These are phyloP conservation scores for Cyclotella sp. DNA, from an alignment of 108 stramenopile genomes.

Conservation along the genomic window DNA sequence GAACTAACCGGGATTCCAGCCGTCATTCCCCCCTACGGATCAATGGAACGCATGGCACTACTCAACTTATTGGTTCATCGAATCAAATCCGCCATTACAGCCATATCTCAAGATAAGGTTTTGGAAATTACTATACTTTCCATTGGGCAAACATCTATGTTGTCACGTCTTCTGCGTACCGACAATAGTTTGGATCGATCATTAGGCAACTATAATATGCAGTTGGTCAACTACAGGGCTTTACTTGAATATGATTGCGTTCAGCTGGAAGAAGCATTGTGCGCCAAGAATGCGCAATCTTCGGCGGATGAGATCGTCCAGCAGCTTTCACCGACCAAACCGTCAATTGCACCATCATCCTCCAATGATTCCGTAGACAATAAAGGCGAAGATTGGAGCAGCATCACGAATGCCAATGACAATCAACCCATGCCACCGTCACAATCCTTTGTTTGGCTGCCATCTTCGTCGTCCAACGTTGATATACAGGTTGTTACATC, in stretches of 20 bases:
- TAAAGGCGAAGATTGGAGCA: slow-evolving; percentile 3
- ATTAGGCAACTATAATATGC: not conserved
- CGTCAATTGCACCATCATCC: not conserved
- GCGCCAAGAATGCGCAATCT: not conserved
- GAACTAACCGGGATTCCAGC: not conserved
- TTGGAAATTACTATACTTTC: not conserved
- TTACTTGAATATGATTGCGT: not conserved
- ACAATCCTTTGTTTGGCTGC: not conserved
- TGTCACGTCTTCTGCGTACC: not conserved
- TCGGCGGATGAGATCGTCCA: not conserved
- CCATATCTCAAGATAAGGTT: not conserved
- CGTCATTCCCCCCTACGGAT: slow-evolving; percentile 9
- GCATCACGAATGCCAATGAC: not conserved
- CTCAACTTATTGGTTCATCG: slow-evolving; percentile 11
- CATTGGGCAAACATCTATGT: not conserved
- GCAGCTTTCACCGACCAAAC: not conserved
- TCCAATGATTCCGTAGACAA: not conserved
- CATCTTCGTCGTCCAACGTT: not conserved
- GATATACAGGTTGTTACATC: not conserved
- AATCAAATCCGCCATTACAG: not conserved
- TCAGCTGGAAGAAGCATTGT: not conserved
- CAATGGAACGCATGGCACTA: slow-evolving; percentile 11
- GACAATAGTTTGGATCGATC: not conserved
- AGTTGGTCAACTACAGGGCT: not conserved
- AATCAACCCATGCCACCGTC: too few species aligned